Evolutionary conservation across 345 rosid genomes (phyloP).

Genomic region (Syzygium aromaticum): DNA sequence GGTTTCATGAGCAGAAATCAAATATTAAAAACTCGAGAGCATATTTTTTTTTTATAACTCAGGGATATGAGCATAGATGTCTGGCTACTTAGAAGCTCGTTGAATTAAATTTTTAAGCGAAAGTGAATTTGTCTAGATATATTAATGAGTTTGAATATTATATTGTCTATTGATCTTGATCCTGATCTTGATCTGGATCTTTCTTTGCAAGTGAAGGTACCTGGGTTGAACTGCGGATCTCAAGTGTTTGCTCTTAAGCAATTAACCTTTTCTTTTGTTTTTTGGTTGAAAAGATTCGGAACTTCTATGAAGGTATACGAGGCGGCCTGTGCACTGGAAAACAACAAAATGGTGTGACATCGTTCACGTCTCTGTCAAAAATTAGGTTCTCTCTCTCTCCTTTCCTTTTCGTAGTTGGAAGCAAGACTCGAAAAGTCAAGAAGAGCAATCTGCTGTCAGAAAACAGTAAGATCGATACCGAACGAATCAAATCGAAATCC

Average conservation of each 20-base stretch:
- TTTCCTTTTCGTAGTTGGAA: not conserved
- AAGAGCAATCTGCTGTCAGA: not conserved
- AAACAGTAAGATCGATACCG: not conserved
- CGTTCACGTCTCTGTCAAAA: not conserved
- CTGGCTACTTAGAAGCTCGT: accelerated
- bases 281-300: not conserved
- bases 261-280: not conserved
- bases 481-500: not conserved
- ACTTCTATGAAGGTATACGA: not conserved
- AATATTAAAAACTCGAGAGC: not conserved
- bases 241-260: not conserved
- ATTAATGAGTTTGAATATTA: not conserved
- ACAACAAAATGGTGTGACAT: not conserved
- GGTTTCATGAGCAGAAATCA: not conserved
- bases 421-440: not conserved
- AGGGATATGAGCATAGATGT: not conserved
- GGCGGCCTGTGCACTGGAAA: not conserved
- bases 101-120: not conserved
- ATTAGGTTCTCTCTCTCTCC: not conserved
- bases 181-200: not conserved
- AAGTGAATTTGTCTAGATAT: not conserved
- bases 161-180: not conserved
- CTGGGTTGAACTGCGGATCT: not conserved
- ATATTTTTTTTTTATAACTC: not conserved
- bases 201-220: not conserved